phyloP scores from a whole-genome alignment of 371 early-diverging fungal genomes.

The Dichotomocladium elegans region DNA sequence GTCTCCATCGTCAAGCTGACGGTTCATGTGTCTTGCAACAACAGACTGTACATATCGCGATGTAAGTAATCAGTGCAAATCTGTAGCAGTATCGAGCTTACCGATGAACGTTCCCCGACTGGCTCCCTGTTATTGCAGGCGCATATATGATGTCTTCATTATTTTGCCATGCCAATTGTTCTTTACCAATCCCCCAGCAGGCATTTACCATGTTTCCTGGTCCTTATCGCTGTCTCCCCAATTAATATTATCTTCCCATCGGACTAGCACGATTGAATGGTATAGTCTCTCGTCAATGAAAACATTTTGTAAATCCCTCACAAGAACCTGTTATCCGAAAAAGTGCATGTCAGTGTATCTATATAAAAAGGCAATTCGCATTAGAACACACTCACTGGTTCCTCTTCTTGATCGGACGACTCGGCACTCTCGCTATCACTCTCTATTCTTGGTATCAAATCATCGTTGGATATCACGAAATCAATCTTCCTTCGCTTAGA shows the following conservation, averaged over 20 bases:
- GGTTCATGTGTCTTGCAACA: constrained; percentile 42
- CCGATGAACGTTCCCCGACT: background rate
- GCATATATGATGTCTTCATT: background rate
- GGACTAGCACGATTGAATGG: constrained; percentile 65
- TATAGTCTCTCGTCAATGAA: constrained; percentile 34
- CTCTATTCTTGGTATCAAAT: background rate
- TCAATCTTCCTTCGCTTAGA: constrained; percentile 32
- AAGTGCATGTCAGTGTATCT: background rate
- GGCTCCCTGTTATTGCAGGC: background rate
- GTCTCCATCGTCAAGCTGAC: constrained; percentile 56
- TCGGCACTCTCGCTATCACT: constrained; percentile 1
- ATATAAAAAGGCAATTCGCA: no score
- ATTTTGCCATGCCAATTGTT: background rate
- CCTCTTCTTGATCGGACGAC: background rate
- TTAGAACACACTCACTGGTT: background rate
- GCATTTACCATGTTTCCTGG: background rate
- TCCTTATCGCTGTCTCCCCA: constrained; percentile 52
- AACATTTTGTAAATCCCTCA: background rate
- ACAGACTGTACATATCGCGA: no score
- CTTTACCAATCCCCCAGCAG: background rate
- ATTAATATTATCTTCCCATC: constrained; percentile 82
- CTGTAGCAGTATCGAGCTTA: no score
- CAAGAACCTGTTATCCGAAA: background rate
- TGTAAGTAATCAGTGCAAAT: no score
- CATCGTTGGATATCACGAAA: background rate